phyloP scores from a whole-genome alignment of 1,284 basidiomycete species.

The Coniferiporia sulphurascens region DNA sequence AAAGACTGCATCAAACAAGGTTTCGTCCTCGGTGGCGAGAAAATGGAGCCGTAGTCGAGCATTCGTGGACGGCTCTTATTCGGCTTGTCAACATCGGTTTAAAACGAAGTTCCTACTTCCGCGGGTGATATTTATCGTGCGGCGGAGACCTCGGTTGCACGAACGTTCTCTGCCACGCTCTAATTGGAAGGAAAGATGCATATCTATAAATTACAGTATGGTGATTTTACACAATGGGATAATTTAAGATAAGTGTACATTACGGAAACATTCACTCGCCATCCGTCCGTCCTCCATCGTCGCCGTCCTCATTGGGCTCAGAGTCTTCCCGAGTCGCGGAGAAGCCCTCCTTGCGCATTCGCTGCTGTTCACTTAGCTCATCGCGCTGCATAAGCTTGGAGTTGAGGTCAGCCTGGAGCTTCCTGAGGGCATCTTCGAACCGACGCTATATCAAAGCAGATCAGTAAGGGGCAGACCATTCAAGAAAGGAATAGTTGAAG shows the following conservation, averaged over 20 bases:
- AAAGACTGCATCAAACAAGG: not conserved
- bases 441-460: slow-evolving; percentile 60
- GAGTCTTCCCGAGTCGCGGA: slow-evolving; percentile 40
- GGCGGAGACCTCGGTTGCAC: too few relatives aligned
- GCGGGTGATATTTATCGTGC: too few relatives aligned
- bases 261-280: not conserved
- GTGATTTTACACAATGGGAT: not conserved
- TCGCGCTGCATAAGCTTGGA: slow-evolving; percentile 80
- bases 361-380: slow-evolving; percentile 67
- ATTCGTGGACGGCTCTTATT: too few relatives aligned
- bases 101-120: too few relatives aligned
- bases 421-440: slow-evolving; percentile 89
- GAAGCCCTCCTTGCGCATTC: slow-evolving; percentile 60
- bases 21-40: not conserved
- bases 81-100: too few relatives aligned
- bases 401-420: slow-evolving; percentile 81
- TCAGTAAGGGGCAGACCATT: slow-evolving; percentile 4
- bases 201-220: not conserved
- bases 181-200: too few relatives aligned
- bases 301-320: slow-evolving; percentile 38
- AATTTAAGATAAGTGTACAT: not conserved
- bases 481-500: slow-evolving; percentile 13
- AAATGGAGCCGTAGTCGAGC: not conserved
- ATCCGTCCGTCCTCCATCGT: slow-evolving; percentile 33
- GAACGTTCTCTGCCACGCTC: too few relatives aligned